Percentiles rank a stretch among this genome's conserved stretches.
Evolutionary conservation across 768 basidiomycete genomes (phyloP).

Genomic region (Hemileccinum rubropunctum): DNA sequence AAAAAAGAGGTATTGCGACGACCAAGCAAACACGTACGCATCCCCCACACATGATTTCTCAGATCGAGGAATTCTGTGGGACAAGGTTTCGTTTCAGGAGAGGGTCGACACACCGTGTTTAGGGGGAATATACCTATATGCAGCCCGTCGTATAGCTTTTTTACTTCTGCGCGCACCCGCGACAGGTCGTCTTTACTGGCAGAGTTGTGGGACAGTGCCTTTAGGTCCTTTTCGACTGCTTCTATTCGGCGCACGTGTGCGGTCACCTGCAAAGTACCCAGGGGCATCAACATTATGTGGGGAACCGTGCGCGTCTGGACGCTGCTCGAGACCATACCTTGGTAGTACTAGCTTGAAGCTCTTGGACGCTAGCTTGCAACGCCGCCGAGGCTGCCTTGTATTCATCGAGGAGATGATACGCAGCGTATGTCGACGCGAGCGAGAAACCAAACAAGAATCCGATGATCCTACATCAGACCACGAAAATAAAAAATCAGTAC

Average conservation of each 20-base stretch:
- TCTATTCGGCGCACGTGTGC: slow-evolving; percentile 83
- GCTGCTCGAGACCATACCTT: slow-evolving; percentile 46
- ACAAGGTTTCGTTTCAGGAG: neutral
- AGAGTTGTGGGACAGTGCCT: slow-evolving; percentile 61
- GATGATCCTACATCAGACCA: slow-evolving; percentile 55
- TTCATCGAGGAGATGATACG: slow-evolving; percentile 87
- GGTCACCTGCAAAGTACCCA: slow-evolving; percentile 52
- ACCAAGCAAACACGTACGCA: slow-evolving; percentile 58
- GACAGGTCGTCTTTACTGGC: slow-evolving; percentile 80
- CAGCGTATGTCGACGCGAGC: slow-evolving; percentile 79
- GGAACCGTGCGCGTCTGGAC: neutral
- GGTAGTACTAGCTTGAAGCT: slow-evolving; percentile 78
- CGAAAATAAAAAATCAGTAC: neutral
- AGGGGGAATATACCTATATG: slow-evolving; percentile 59
- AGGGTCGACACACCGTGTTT: neutral
- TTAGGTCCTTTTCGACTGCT: slow-evolving; percentile 86
- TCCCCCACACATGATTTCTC: slow-evolving; percentile 81
- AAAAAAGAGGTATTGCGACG: neutral
- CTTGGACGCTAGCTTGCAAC: slow-evolving; percentile 83
- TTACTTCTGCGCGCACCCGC: slow-evolving; percentile 73
- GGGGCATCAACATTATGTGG: neutral
- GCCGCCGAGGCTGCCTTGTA: slow-evolving; percentile 87
- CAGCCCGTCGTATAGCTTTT: slow-evolving; percentile 83
- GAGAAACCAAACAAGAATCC: slow-evolving; percentile 91
- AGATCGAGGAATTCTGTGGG: slow-evolving; percentile 73